Evolutionary conservation across 2,329 filamentous ascomycete species (phyloP), one percentile per base, ranked within the genome.

Genomic region (Arthrobotrys conoides): DNA sequence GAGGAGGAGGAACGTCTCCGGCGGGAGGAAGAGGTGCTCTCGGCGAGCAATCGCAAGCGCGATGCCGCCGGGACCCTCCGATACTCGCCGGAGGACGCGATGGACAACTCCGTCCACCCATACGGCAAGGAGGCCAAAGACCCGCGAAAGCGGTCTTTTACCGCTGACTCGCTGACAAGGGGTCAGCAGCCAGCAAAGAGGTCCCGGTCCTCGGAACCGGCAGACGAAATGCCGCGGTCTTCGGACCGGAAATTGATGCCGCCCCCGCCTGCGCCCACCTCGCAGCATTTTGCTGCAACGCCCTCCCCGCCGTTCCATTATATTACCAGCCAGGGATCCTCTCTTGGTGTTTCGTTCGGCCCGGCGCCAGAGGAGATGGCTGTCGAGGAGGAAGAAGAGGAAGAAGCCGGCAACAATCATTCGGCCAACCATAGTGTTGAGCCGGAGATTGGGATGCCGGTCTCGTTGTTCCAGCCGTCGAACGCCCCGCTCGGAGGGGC

Each of bases 171-270:
- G 30, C 66, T 67, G 27, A 24, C 59, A 12, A 68, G 66, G 22
- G 46, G 3, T 6, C 57, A 20, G 20, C 36, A 77, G 44, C 61
- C 68, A 3, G 49, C 67, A 0, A 77, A 77, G 59, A 53, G 73
- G 51, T 63, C 67, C 36, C 59, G 73, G 30, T 77, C 73, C 22
- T 77, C 61, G 6, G 73, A 63, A 51, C 73, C 57, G n/a, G 59
- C 57, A 9, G 72, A 77, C 18, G 53, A 68, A 5, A 59, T 4
- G 14, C 59, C 71, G n/a, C 61, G 66, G 61, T 53, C 67, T 46
- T 63, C 67, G 53, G 73, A 77, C 66, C 67, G 73, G 53, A 71
- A 68, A 41, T 30, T 77, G 27, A 77, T 77, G 73, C 73, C 73
- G 20, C 73, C 73, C 20, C 73, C 73, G 24, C 73, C 73, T 5